These are phyloP conservation scores for Saturnispora silvae DNA, from an alignment of 805 yeast genomes.

Conservation along the genomic window DNA sequence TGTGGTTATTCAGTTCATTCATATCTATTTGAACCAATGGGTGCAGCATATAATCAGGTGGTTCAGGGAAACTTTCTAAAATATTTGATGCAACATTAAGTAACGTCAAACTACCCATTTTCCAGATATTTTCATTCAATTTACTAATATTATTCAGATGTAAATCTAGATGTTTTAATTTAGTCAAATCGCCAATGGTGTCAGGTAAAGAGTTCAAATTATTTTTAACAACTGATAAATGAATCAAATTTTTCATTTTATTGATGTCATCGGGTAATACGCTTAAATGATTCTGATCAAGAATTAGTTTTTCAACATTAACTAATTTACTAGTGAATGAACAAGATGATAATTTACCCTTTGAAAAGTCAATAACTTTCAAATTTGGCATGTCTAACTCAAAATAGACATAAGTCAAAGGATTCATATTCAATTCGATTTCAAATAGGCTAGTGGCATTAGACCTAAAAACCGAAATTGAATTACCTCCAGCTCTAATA, in stretches of 20 bases:
- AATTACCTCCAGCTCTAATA: constrained; percentile 65
- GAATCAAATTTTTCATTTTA: constrained; percentile 44
- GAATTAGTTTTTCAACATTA: constrained; percentile 56
- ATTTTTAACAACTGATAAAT: constrained; percentile 63
- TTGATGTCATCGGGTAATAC: constrained; percentile 64
- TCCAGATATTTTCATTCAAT: constrained; percentile 61
- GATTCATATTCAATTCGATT: constrained; percentile 71
- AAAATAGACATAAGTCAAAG: constrained; percentile 59
- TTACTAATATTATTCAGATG: constrained; percentile 74
- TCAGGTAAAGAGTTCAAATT: constrained; percentile 63
- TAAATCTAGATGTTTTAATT: constrained; percentile 59
- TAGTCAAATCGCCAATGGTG: constrained; percentile 47
- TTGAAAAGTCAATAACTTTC: constrained; percentile 64
- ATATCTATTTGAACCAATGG: constrained; percentile 4
- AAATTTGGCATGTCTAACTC: constrained; percentile 44
- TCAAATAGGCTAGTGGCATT: constrained; percentile 52
- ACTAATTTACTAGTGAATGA: constrained; percentile 57
- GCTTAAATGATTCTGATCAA: constrained; percentile 77
- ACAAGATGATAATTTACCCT: constrained; percentile 71
- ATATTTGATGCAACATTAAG: constrained; percentile 70
- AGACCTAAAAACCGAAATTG: constrained; percentile 59
- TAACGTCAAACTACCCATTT: constrained; percentile 40
- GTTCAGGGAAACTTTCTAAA: constrained; percentile 49
- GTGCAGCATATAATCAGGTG: constrained; percentile 25
- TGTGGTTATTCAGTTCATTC: constrained; percentile 1